Evolutionary conservation across 441 rosid genomes (phyloP).

Genomic region (Pelargonium myrrhifolium): DNA sequence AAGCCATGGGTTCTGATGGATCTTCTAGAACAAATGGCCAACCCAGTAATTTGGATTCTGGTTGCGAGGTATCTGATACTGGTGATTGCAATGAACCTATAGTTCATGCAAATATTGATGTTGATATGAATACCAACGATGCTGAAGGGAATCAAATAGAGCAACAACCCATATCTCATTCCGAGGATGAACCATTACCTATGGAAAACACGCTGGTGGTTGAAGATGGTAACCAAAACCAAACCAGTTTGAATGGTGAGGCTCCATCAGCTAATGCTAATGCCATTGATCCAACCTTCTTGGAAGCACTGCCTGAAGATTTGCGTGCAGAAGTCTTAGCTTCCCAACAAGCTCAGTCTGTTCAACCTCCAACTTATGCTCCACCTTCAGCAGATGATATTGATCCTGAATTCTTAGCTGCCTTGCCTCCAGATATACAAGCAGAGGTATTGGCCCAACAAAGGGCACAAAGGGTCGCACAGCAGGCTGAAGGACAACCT

Average conservation of each 20-base stretch:
- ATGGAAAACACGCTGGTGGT: slow-evolving; percentile 33
- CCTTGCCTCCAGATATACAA: slow-evolving; percentile 96
- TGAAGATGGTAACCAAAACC: slow-evolving; percentile 50
- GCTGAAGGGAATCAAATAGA: slow-evolving; percentile 52
- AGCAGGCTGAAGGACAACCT: slow-evolving; percentile 91
- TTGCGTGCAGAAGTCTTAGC: slow-evolving; percentile 94
- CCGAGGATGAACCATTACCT: slow-evolving; percentile 44
- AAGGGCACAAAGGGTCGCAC: slow-evolving; percentile 84
- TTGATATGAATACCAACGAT: slow-evolving; percentile 69
- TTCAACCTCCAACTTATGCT: slow-evolving; percentile 74
- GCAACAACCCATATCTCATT: slow-evolving; percentile 31
- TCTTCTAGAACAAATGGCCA: slow-evolving; percentile 27
- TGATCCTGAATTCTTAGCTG: slow-evolving; percentile 97
- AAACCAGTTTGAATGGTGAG: slow-evolving; percentile 33
- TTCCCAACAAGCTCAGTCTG: slow-evolving; percentile 92
- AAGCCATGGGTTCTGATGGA: slow-evolving; percentile 26
- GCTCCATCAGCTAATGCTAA: slow-evolving; percentile 40
- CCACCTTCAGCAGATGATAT: slow-evolving; percentile 90
- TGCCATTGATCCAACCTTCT: slow-evolving; percentile 93
- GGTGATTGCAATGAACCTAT: slow-evolving; percentile 32
- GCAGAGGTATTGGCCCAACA: slow-evolving; percentile 99
- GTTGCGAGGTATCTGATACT: slow-evolving; percentile 31
- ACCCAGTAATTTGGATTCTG: slow-evolving; percentile 26
- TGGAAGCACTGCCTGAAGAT: slow-evolving; percentile 96
- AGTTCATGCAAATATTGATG: slow-evolving; percentile 37